Evolutionary conservation across 345 rosid species (phyloP).

Genomic region (Lenwebbia sp.): DNA sequence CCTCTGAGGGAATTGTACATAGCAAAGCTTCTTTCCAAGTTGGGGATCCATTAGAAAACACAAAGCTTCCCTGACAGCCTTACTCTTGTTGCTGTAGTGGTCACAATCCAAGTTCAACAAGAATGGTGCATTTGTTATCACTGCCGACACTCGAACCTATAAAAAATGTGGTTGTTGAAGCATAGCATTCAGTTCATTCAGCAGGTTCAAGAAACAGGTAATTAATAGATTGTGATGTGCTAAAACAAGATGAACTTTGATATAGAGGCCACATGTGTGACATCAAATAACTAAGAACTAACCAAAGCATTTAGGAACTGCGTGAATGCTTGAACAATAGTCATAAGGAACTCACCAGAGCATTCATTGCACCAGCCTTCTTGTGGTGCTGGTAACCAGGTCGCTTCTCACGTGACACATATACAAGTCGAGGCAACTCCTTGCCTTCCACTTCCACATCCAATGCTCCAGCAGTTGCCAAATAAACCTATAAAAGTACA

Average conservation of each 20-base stretch:
- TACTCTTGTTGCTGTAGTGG: slow-evolving; percentile 89
- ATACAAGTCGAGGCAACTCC: slow-evolving; percentile 80
- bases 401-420: slow-evolving; percentile 94
- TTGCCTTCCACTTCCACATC: slow-evolving; percentile 94
- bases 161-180: not conserved
- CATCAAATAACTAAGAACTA: not conserved
- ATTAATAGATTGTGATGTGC: not conserved
- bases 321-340: not conserved
- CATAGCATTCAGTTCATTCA: not conserved
- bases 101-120: slow-evolving; percentile 93
- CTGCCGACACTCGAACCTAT: slow-evolving; percentile 94
- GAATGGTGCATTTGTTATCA: slow-evolving; percentile 90
- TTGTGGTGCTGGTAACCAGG: slow-evolving; percentile 94
- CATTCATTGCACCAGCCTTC: slow-evolving; percentile 99
- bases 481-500: slow-evolving; percentile 53
- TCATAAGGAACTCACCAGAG: slow-evolving; percentile 43
- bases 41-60: slow-evolving; percentile 98
- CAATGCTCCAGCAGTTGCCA: slow-evolving; percentile 86
- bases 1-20: slow-evolving; percentile 94
- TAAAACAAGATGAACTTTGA: not conserved
- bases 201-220: not conserved
- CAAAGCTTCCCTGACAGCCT: slow-evolving; percentile 88
- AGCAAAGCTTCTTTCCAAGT: slow-evolving; percentile 92
- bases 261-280: not conserved
- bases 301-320: not conserved